phyloP scores from a whole-genome alignment of 345 rosid species.

The Bretschneidera sinensis region DNA sequence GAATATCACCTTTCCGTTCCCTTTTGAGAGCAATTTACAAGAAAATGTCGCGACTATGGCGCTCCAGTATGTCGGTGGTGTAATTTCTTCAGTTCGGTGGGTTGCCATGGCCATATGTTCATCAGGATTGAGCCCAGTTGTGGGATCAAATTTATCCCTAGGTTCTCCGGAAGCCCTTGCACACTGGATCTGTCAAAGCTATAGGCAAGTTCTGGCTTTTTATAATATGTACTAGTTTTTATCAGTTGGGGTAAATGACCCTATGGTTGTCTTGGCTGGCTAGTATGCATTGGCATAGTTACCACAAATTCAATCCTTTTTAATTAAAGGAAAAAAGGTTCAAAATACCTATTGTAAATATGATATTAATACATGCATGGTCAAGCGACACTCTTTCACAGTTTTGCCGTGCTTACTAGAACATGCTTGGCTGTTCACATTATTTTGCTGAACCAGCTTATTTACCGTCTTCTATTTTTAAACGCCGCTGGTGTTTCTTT shows the following conservation, averaged over 20 bases:
- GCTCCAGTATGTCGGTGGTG: constrained; percentile 80
- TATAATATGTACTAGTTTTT: background rate
- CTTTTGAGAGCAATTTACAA: constrained; percentile 77
- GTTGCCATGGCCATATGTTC: constrained; percentile 96
- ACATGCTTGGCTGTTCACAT: too few relatives aligned
- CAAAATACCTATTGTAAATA: too few relatives aligned
- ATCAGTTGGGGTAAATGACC: background rate
- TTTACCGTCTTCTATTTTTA: too few relatives aligned
- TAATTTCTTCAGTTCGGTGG: constrained; percentile 90
- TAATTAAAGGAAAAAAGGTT: too few relatives aligned
- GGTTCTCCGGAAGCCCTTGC: constrained; percentile 97
- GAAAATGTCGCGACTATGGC: constrained; percentile 97
- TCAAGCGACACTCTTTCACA: too few relatives aligned
- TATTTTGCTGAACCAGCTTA: too few relatives aligned
- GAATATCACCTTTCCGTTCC: constrained; percentile 98
- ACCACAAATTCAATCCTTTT: too few relatives aligned
- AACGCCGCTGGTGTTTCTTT: too few relatives aligned
- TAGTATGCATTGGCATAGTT: too few relatives aligned
- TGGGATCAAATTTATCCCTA: constrained; percentile 66
- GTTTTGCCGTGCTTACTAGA: too few relatives aligned
- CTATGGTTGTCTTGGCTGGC: constrained; percentile 4
- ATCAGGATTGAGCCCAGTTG: constrained; percentile 58
- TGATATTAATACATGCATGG: too few relatives aligned
- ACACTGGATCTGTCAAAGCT: constrained; percentile 88
- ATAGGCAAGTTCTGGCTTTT: constrained; percentile 38